A percentile compares a stretch with the other conserved stretches of the same genome.
These are phyloP conservation scores for Schizopora paradoxa DNA, from an alignment of 1,284 basidiomycete species.

Conservation along the genomic window DNA sequence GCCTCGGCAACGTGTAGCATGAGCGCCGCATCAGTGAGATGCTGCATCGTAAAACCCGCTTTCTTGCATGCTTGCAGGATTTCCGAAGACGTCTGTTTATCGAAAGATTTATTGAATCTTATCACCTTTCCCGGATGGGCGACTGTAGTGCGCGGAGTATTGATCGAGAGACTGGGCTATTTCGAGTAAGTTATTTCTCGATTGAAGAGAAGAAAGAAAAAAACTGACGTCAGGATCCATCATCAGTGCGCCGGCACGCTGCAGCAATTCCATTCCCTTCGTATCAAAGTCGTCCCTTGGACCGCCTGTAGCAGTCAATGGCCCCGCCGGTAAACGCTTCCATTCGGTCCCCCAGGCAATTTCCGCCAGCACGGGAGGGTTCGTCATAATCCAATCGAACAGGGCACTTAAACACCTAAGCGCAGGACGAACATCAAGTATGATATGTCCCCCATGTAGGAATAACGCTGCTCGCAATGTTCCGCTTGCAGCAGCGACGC, in stretches of 20 bases:
- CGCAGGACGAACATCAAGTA: conserved; percentile 18
- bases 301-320: conserved; percentile 18
- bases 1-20: background rate
- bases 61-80: background rate
- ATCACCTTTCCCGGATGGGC: background rate
- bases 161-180: too few relatives aligned
- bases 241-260: background rate
- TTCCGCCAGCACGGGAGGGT: conserved; percentile 2
- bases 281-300: conserved; percentile 15
- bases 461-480: conserved; percentile 6
- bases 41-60: background rate
- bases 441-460: conserved; percentile 16
- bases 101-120: background rate
- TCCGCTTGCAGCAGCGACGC: background rate
- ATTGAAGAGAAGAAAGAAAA: background rate
- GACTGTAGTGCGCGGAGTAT: background rate
- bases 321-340: conserved; percentile 15
- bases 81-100: background rate
- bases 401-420: conserved; percentile 10
- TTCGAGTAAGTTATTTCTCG: background rate
- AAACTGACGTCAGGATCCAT: background rate
- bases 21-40: conserved; percentile 1
- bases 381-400: conserved; percentile 16
- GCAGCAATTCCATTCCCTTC: conserved; percentile 8
- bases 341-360: conserved; percentile 16